Evolutionary conservation across 2,329 filamentous ascomycete genomes (phyloP), one percentile per base, ranked within the genome.

Genomic region (Conoideocrella luteorostrata): DNA sequence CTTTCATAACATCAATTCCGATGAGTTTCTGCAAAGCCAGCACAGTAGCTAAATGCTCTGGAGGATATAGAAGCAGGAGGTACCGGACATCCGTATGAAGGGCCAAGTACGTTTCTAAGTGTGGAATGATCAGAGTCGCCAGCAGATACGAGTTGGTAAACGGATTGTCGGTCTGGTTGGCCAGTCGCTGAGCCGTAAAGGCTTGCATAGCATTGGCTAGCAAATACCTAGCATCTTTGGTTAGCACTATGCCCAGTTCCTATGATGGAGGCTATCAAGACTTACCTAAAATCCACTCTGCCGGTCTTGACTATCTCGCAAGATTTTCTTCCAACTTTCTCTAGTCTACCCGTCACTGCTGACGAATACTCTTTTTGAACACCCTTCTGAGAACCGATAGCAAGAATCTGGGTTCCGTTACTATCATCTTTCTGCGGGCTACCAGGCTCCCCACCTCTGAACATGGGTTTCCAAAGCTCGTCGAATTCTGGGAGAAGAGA

Each of bases 151-250:
- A 68, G 51, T 77, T 73, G 13, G 67, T 65, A 47, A 80, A 75
- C 1, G 75, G 77, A 50, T 77, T 77, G 44, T 73, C 70, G 24
- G 67, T 68, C 47, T 77, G 74, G 43, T 70, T 69, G 4, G 69
- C 56, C 7, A 75, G 58, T 2, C 69, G 69, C 45, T 76, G 75
- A 1, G 71, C 64, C 5, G 71, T 75, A 49, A 74, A 76, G 1
- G 70, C 65, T 56, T 82, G 78, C 71, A 82, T 78, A 4, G 75
- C 75, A 49, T 72, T 80, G 50, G 72, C 72, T 43, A 82, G 72
- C 39, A 84, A 66, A 51, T 78, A 82, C 49, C 78, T 81, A 32
- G 4, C 2, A 7, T 13, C 11, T 11, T 34, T 12, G 32, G 32
- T 37, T 28, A 30, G 32, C 15, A 30, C 15, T n/a, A n/a, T n/a